Evolutionary conservation across 2,329 filamentous ascomycete species (phyloP).

Genomic region (Claviceps citrina): DNA sequence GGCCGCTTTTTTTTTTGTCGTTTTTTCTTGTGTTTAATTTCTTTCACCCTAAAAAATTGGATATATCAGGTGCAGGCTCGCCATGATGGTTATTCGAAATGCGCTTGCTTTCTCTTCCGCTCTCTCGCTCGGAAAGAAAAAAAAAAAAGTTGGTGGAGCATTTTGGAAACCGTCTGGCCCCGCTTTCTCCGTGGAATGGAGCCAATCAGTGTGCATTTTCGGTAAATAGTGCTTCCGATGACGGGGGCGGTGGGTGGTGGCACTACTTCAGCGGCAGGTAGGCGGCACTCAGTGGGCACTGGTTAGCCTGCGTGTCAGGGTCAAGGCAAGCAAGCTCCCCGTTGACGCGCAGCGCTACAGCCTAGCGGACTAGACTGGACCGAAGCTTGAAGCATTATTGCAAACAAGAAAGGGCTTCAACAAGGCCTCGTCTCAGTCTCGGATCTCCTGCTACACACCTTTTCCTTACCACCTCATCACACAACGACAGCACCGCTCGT

Average conservation of each 20-base stretch:
- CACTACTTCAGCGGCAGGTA: constrained; percentile 11
- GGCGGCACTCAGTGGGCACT: background rate
- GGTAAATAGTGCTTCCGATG: constrained; percentile 19
- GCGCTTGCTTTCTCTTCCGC: background rate
- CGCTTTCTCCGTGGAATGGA: constrained; percentile 2
- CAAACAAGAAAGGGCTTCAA: background rate
- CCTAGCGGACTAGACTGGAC: constrained; percentile 14
- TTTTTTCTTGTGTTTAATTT: constrained; percentile 4
- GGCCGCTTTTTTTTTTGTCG: constrained; percentile 14
- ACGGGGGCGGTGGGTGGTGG: constrained; percentile 18
- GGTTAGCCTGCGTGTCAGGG: too few relatives aligned
- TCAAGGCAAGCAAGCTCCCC: constrained; percentile 3
- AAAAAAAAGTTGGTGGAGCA: constrained; percentile 26
- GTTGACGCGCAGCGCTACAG: constrained; percentile 25
- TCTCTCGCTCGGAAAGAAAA: constrained; percentile 4
- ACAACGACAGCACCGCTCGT: background rate
- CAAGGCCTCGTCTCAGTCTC: background rate
- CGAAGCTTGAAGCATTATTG: constrained; percentile 2
- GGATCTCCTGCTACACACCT: constrained; percentile 4
- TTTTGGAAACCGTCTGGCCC: constrained; percentile 12
- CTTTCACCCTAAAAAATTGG: background rate
- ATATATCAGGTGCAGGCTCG: background rate
- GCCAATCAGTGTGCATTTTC: constrained; percentile 13
- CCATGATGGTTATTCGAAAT: background rate
- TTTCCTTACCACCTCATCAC: background rate